phyloP scores from a whole-genome alignment of 139 green algal genomes.

The Yamagishiella unicocca region DNA sequence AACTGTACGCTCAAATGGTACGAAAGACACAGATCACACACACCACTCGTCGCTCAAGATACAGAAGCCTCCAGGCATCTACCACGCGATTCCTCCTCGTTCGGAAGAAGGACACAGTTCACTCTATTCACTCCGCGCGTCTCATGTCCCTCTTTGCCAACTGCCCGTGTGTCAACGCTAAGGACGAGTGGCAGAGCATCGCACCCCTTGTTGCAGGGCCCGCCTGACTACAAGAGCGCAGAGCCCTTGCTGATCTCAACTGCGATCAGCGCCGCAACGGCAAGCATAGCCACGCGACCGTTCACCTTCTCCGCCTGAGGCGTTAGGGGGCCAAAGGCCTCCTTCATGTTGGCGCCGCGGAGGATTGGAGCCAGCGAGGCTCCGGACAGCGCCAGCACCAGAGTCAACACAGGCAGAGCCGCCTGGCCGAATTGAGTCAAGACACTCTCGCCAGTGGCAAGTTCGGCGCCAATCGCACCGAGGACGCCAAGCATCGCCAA shows the following conservation, averaged over 20 bases:
- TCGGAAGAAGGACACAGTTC: too few species aligned
- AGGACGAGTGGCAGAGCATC: too few species aligned
- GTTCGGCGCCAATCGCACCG: neutral
- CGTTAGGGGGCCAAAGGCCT: constrained; percentile 29
- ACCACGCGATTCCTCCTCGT: too few species aligned
- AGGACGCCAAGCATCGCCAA: constrained; percentile 20
- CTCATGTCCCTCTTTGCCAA: too few species aligned
- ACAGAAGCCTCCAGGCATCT: too few species aligned
- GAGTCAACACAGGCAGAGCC: neutral
- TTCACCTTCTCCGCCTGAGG: constrained; percentile 21
- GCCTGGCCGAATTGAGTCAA: neutral
- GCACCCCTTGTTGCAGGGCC: too few species aligned
- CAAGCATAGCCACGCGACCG: constrained; percentile 29
- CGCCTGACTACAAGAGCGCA: neutral
- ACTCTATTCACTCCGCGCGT: too few species aligned
- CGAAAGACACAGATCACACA: too few species aligned
- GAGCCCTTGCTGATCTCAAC: neutral
- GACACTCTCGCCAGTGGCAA: neutral
- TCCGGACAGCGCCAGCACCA: neutral
- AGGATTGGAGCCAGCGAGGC: constrained; percentile 19
- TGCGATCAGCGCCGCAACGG: neutral
- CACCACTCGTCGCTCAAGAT: too few species aligned
- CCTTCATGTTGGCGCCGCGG: neutral
- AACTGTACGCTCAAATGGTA: too few species aligned
- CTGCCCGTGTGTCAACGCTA: too few species aligned